These are phyloP conservation scores for Trapa bicornis DNA, from an alignment of 345 rosid species.

Conservation along the genomic window DNA sequence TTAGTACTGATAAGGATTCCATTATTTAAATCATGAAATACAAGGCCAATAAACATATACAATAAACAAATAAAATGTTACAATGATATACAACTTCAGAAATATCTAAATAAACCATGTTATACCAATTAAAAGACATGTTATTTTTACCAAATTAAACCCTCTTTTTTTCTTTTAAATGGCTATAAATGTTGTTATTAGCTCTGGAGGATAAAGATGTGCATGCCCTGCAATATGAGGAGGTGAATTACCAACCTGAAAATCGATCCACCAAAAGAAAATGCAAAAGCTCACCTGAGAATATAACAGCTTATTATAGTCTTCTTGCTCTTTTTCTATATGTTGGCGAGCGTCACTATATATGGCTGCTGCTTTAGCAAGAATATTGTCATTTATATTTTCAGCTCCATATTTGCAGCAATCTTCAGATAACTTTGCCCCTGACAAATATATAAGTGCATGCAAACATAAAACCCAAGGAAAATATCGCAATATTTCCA, in stretches of 20 bases:
- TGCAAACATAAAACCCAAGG: neutral
- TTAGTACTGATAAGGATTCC: neutral
- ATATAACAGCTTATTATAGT: slow-evolving; percentile 48
- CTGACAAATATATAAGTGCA: slow-evolving; percentile 24
- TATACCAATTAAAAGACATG: neutral
- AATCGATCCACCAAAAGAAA: neutral
- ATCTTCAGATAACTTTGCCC: slow-evolving; percentile 81
- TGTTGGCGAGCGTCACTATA: slow-evolving; percentile 89
- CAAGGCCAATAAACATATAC: neutral
- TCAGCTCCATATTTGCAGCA: slow-evolving; percentile 81
- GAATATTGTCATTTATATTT: slow-evolving; percentile 56
- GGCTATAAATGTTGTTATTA: neutral
- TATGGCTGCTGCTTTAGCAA: slow-evolving; percentile 85
- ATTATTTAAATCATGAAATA: neutral
- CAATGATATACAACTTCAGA: neutral
- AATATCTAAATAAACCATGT: neutral
- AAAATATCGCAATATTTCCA: neutral
- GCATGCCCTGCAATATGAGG: neutral
- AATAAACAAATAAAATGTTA: neutral
- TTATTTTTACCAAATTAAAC: neutral
- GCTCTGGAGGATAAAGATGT: neutral
- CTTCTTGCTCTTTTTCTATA: slow-evolving; percentile 85
- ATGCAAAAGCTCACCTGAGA: slow-evolving; percentile 44
- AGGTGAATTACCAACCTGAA: neutral
- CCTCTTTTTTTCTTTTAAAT: neutral